Base-by-base conservation (phyloP, 108 stramenopile species). In the Fistulifera solaris region DNA sequence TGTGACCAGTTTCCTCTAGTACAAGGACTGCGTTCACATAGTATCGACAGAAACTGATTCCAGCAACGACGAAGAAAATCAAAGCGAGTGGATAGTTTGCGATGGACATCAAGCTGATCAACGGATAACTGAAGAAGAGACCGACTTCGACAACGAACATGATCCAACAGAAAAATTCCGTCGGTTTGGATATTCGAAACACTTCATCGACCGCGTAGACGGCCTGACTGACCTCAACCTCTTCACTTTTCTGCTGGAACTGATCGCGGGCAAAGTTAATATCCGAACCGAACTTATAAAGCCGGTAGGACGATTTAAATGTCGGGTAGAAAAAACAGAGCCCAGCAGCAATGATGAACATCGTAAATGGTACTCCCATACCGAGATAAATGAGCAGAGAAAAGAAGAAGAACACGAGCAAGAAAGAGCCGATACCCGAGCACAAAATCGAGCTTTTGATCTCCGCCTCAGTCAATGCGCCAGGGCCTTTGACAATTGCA, bases 81-180 rank as follows among this genome's bases (percentile, higher is more conserved):
- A 61, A 27, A 0, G 43, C 64, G n/a, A 71, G 31, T 13, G 35
- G 45, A 7, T 38, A 52, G 27, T 71, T 60, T 48, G 70, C 46
- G 60, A 49, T 53, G 2, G 27, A 11, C 31, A 73, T 68, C 43
- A 84, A 67, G 14, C 52, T 54, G 8, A 52, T 46, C n/a, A 66
- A 42, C 12, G 84, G 84, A 54, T 63, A 79, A 0, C 79, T 10
- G 53, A 77, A 77, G n/a, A 79, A 50, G 28, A 85, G 45, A 18
- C 46, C 10, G 22, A 79, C 28, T 66, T 85, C 80, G 35, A 79
- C 11, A 0, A 48, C 24, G 19, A 77, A 56, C 38, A 64, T 48
- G 5, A 59, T 19, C 49, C 69, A 78, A 56, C 80, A 81, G 21
- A 70, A 67, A 42, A 52, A 48, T n/a, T 40, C 51, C 13, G 73